These are phyloP conservation scores for Ogataea hybrid DNA, from an alignment of 1,139 yeast genomes.

Conservation along the genomic window DNA sequence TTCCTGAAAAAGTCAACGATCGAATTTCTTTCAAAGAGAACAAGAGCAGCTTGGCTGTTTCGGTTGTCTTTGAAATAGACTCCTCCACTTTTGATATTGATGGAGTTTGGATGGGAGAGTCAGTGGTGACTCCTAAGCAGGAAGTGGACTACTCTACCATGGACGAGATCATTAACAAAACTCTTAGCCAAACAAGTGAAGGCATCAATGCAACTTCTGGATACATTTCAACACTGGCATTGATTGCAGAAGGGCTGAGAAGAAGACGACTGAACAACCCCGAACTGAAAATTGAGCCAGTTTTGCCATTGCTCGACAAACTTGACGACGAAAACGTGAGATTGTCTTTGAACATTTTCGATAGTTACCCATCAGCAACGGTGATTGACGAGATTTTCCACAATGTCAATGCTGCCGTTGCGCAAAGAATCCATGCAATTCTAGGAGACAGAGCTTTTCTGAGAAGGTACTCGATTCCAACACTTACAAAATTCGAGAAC, in stretches of 20 bases:
- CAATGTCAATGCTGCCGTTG: constrained; percentile 83
- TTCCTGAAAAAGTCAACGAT: constrained; percentile 65
- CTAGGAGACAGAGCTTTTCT: constrained; percentile 80
- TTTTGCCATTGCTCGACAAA: constrained; percentile 70
- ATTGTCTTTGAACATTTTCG: constrained; percentile 70
- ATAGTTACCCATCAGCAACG: constrained; percentile 54
- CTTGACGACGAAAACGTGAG: constrained; percentile 83
- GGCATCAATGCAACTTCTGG: constrained; percentile 59
- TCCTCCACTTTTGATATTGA: constrained; percentile 70
- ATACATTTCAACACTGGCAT: constrained; percentile 60
- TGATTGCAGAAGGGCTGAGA: constrained; percentile 70
- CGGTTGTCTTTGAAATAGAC: constrained; percentile 81
- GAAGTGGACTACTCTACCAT: constrained; percentile 51
- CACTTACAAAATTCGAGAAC: constrained; percentile 76
- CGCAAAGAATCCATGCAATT: constrained; percentile 71
- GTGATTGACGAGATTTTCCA: constrained; percentile 74
- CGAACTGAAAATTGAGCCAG: constrained; percentile 49
- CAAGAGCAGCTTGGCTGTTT: constrained; percentile 64
- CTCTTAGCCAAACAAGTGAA: constrained; percentile 20
- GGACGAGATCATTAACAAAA: constrained; percentile 43
- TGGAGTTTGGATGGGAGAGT: constrained; percentile 76
- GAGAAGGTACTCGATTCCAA: constrained; percentile 86
- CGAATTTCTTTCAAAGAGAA: constrained; percentile 62
- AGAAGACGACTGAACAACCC: constrained; percentile 63
- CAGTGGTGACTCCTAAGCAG: constrained; percentile 62